Percentiles rank a stretch among this genome's conserved stretches.
phyloP scores from a whole-genome alignment of 768 basidiomycete genomes.

The Chalciporus sphaerocephalus region DNA sequence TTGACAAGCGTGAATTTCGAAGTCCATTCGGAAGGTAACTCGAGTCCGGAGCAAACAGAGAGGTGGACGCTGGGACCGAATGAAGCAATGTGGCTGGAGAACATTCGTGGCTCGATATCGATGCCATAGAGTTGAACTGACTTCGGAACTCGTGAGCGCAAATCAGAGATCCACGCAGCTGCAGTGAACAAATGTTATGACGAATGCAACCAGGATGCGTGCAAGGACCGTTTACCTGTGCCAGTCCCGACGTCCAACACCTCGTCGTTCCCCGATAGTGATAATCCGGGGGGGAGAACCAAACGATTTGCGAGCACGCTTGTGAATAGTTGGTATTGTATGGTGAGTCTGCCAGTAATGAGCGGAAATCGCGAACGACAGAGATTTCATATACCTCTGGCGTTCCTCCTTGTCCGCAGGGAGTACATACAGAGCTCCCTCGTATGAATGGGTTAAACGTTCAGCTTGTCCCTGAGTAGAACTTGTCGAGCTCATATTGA shows the following conservation, averaged over 20 bases:
- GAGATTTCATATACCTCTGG: slow-evolving; percentile 11
- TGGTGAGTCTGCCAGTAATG: slow-evolving; percentile 3
- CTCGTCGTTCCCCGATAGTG: slow-evolving; percentile 13
- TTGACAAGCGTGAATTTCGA: slow-evolving; percentile 23
- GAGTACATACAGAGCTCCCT: slow-evolving; percentile 20
- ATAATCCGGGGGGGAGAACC: slow-evolving; percentile 17
- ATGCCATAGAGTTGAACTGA: slow-evolving; percentile 8
- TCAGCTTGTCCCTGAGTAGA: slow-evolving; percentile 1
- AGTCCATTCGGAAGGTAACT: slow-evolving; percentile 20
- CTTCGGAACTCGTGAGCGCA: too few species aligned
- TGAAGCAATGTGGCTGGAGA: not conserved
- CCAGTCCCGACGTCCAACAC: slow-evolving; percentile 24
- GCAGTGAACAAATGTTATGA: too few species aligned
- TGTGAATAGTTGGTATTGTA: slow-evolving; percentile 20
- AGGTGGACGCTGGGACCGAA: not conserved
- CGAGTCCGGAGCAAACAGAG: not conserved
- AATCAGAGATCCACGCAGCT: too few species aligned
- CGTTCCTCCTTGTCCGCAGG: slow-evolving; percentile 28
- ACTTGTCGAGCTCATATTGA: slow-evolving; percentile 5
- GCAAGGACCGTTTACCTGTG: slow-evolving; percentile 10
- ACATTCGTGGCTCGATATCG: slow-evolving; percentile 12
- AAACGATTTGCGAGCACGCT: slow-evolving; percentile 19
- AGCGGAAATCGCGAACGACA: not conserved
- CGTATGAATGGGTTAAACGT: slow-evolving; percentile 18
- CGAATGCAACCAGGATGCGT: too few species aligned